These are phyloP conservation scores for Naganishia friedmannii DNA, from an alignment of 768 basidiomycete genomes.

Conservation along the genomic window DNA sequence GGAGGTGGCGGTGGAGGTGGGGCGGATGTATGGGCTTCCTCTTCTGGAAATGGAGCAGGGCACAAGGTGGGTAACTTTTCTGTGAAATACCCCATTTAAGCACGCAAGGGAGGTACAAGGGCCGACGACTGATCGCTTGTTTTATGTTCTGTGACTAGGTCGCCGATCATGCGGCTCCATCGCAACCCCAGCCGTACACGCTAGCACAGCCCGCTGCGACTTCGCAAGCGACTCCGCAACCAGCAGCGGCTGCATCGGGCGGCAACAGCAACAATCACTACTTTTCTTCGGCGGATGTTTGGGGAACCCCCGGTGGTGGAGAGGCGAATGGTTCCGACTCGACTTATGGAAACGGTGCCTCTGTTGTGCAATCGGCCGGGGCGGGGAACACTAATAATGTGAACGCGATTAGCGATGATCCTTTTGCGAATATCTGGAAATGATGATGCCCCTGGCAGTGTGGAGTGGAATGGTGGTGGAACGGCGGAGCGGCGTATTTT, in stretches of 20 bases:
- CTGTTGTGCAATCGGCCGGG: neutral
- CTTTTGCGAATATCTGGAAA: conserved; percentile 33
- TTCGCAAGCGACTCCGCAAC: no score
- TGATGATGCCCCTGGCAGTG: neutral
- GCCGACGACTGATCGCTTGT: neutral
- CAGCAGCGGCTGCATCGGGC: neutral
- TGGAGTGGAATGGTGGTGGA: no score
- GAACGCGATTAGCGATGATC: conserved; percentile 26
- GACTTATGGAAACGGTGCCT: neutral
- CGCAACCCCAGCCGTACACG: conserved; percentile 9
- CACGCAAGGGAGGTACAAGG: neutral
- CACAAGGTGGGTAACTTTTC: neutral
- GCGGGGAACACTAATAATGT: neutral
- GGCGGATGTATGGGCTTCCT: conserved; percentile 28
- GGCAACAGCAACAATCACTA: conserved; percentile 23
- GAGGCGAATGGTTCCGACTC: no score
- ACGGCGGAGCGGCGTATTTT: no score
- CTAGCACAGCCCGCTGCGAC: neutral
- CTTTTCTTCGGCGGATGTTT: conserved; percentile 31
- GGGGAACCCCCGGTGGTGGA: conserved; percentile 18
- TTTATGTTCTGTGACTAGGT: neutral
- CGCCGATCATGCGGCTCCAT: neutral
- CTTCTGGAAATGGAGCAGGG: neutral
- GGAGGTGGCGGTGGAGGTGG: conserved; percentile 10
- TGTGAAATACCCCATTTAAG: neutral